phyloP scores from a whole-genome alignment of 2,329 filamentous ascomycete genomes.

The Aspergillus sp. region DNA sequence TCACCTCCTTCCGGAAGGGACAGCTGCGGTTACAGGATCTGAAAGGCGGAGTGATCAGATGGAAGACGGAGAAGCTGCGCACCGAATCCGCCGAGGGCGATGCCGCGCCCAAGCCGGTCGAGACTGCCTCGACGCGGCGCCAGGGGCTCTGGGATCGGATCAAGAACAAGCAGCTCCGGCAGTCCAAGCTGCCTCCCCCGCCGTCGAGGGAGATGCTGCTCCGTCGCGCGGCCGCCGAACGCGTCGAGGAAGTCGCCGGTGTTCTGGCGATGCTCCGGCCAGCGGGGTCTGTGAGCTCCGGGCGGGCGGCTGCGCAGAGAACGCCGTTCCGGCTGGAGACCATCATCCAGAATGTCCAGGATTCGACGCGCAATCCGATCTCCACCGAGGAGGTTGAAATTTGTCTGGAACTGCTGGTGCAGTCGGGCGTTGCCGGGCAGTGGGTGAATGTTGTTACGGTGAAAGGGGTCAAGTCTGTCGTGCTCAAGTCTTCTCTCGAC shows the following conservation, averaged over 20 bases:
- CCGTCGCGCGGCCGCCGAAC: slow-evolving; percentile 56
- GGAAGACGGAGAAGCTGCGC: slow-evolving; percentile 26
- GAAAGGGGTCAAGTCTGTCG: slow-evolving; percentile 37
- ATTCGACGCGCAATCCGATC: slow-evolving; percentile 51
- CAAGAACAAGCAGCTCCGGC: slow-evolving; percentile 54
- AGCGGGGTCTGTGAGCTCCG: slow-evolving; percentile 21
- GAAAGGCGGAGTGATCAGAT: slow-evolving; percentile 28
- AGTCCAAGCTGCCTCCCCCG: slow-evolving; percentile 37
- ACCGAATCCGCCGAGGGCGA: slow-evolving; percentile 11
- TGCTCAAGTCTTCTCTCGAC: slow-evolving; percentile 34
- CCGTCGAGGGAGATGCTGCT: slow-evolving; percentile 48
- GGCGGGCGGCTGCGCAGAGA: slow-evolving; percentile 34
- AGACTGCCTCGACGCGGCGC: slow-evolving; percentile 24
- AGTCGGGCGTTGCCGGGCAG: slow-evolving; percentile 37
- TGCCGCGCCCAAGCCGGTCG: slow-evolving; percentile 15
- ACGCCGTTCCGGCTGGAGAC: slow-evolving; percentile 58
- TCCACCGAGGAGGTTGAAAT: slow-evolving; percentile 39
- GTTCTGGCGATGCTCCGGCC: slow-evolving; percentile 55
- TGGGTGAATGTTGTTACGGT: slow-evolving; percentile 43
- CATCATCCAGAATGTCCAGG: slow-evolving; percentile 55
- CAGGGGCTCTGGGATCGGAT: slow-evolving; percentile 68
- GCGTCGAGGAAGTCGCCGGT: slow-evolving; percentile 58
- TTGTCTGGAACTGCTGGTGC: slow-evolving; percentile 40
- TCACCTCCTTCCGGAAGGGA: slow-evolving; percentile 28
- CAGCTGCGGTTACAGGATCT: slow-evolving; percentile 33